These are phyloP conservation scores for Cutaneotrichosporon cutaneum DNA, from an alignment of 1,284 basidiomycete species.

Conservation along the genomic window DNA sequence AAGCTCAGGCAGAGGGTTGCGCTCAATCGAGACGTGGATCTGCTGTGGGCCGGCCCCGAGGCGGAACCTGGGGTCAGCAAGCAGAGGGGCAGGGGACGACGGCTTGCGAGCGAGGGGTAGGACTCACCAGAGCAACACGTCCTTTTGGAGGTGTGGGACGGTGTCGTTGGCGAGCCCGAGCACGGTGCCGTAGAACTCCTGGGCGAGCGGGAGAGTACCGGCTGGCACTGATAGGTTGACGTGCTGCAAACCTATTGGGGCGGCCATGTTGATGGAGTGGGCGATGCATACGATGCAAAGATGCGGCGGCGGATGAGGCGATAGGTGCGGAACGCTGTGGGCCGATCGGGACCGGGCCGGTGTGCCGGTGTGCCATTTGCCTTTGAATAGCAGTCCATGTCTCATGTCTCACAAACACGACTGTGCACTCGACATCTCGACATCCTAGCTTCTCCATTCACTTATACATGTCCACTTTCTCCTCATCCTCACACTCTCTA, in stretches of 20 bases:
- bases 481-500: too few relatives aligned
- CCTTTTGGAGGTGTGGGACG: constrained; percentile 41
- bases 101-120: too few relatives aligned
- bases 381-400: too few relatives aligned
- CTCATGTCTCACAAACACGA: too few relatives aligned
- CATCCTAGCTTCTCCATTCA: too few relatives aligned
- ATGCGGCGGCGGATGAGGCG: too few relatives aligned
- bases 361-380: too few relatives aligned
- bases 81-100: too few relatives aligned
- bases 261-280: not conserved
- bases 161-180: constrained; percentile 42
- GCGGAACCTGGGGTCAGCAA: constrained; percentile 37
- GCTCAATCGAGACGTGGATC: constrained; percentile 43
- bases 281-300: not conserved
- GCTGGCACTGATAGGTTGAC: constrained; percentile 47
- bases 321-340: not conserved
- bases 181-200: constrained; percentile 48
- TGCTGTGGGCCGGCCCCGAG: constrained; percentile 44
- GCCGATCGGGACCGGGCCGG: too few relatives aligned
- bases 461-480: too few relatives aligned
- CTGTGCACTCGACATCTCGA: too few relatives aligned
- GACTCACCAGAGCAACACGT: constrained; percentile 41
- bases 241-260: constrained; percentile 43
- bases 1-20: not conserved
- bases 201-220: constrained; percentile 42